Conservation (phyloP, 2,329 filamentous ascomycete species). For the Hymenoscyphus infarciens region DNA sequence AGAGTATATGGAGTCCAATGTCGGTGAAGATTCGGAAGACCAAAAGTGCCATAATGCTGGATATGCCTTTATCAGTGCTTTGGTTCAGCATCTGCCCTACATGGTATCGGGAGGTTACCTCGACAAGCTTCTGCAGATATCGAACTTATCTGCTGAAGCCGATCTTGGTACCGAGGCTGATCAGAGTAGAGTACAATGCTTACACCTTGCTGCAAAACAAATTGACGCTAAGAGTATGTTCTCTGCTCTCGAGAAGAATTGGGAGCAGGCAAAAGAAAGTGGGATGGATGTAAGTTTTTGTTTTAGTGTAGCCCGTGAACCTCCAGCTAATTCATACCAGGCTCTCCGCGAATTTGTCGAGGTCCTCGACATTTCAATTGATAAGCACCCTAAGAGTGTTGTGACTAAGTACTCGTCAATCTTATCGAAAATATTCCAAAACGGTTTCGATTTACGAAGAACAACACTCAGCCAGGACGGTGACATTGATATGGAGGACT, state of each 20-base stretch:
- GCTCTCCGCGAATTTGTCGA: slow-evolving; percentile 67
- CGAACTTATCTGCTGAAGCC: slow-evolving; percentile 66
- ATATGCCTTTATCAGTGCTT: slow-evolving; percentile 73
- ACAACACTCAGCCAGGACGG: slow-evolving; percentile 46
- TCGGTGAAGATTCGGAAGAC: slow-evolving; percentile 51
- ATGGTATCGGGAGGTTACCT: slow-evolving; percentile 79
- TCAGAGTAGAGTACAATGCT: slow-evolving; percentile 63
- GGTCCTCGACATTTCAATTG: slow-evolving; percentile 66
- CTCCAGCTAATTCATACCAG: slow-evolving; percentile 37
- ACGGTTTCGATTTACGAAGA: slow-evolving; percentile 62
- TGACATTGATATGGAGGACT: slow-evolving; percentile 41
- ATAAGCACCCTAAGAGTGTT: slow-evolving; percentile 71
- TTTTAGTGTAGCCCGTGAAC: neutral
- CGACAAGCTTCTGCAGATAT: slow-evolving; percentile 66
- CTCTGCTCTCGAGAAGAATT: slow-evolving; percentile 67
- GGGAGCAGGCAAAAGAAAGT: slow-evolving; percentile 58
- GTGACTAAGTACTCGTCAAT: slow-evolving; percentile 71
- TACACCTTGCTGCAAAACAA: slow-evolving; percentile 71
- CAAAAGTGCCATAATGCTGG: slow-evolving; percentile 74
- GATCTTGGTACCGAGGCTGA: slow-evolving; percentile 59
- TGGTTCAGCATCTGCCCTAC: slow-evolving; percentile 81
- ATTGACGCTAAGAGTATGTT: slow-evolving; percentile 76
- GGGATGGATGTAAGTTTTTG: slow-evolving; percentile 56
- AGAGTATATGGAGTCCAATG: slow-evolving; percentile 63
- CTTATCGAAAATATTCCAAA: slow-evolving; percentile 63